Conservation (phyloP, 192 early-diverging fungal species). For the Backusella tuberculispora region DNA sequence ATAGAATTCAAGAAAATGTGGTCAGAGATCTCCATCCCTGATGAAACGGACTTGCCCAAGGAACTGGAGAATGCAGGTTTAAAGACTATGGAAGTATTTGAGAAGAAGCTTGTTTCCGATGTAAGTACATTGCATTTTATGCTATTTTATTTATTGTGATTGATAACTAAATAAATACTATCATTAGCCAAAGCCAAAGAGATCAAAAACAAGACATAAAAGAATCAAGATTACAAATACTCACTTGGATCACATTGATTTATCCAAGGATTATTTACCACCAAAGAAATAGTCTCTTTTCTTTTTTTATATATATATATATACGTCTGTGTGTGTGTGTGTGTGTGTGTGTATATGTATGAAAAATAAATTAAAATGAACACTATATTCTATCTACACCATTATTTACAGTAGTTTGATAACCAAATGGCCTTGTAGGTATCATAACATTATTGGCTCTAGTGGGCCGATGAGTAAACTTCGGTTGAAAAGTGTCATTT, state of each 20-base stretch:
- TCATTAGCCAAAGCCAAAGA: conserved; percentile 53
- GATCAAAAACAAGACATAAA: conserved; percentile 60
- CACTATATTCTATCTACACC: neutral
- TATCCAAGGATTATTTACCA: conserved; percentile 74
- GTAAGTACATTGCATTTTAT: conserved; percentile 31
- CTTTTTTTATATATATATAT: neutral
- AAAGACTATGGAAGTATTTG: conserved; percentile 72
- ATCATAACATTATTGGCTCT: neutral
- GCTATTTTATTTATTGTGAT: neutral
- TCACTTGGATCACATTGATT: conserved; percentile 73
- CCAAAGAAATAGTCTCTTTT: conserved; percentile 25
- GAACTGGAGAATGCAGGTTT: conserved; percentile 74
- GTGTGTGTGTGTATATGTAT: neutral
- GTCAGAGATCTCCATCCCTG: conserved; percentile 67
- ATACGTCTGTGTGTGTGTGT: too few species aligned
- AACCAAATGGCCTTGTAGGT: neutral
- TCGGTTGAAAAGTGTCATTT: neutral
- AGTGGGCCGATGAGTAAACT: neutral
- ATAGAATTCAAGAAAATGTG: conserved; percentile 79
- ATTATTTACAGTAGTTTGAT: neutral
- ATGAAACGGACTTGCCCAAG: conserved; percentile 70
- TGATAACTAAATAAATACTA: neutral
- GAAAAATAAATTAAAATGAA: neutral
- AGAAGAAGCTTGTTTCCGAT: conserved; percentile 60
- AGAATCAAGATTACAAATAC: conserved; percentile 83